Evolutionary conservation across 805 yeast species (phyloP), one percentile per base, ranked within the genome.

Genomic region (Wickerhamomyces hampshirensis): DNA sequence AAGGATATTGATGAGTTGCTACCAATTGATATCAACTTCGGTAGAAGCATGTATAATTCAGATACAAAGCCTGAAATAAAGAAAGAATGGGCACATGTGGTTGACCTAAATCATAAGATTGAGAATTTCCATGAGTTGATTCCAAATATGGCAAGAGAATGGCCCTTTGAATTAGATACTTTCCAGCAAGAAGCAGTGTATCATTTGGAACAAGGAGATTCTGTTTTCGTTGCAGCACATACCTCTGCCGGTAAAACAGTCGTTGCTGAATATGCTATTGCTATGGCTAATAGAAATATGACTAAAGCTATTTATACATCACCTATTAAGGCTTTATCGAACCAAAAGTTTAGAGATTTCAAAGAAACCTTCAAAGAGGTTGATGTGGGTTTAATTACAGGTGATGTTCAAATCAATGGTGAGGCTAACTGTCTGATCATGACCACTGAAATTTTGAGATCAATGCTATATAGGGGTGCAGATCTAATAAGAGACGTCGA

Each of bases 191-290:
- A 93, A 62, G 98, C 99, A 0, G 84, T 93, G 0, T 93, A 84
- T 55, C 98, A 89, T 60, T 67, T 93, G 42, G 99, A 93, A 55
- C 96, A 88, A 59, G 98, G 98, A 26, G 98, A 93, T 55, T 91
- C 98, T 6, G 99, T 93, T 4, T 93, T 93, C 62, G 96, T 93
- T 3, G 98, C 98, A 4, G 99, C 99, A 0, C 98, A 91, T 59
- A 91, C 98, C 0, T 91, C 98, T 4, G 98, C 98, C 0, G 98
- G 98, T 62, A 91, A 91, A 55, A 91, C 98, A 0, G 98, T 91
- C 4, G 96, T 93, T 18, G 98, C 98, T 0, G 98, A 91, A 57
- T 91, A 91, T 56, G 98, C 98, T 4, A 93, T 91, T 59, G 96
- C 98, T 4, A 82, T 91, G 95, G 94, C 98, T 2, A 75, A 80